Evolutionary conservation across 352 stramenopile species (phyloP), one percentile per base, ranked within the genome.

Genomic region (Pythium phragmiticola): DNA sequence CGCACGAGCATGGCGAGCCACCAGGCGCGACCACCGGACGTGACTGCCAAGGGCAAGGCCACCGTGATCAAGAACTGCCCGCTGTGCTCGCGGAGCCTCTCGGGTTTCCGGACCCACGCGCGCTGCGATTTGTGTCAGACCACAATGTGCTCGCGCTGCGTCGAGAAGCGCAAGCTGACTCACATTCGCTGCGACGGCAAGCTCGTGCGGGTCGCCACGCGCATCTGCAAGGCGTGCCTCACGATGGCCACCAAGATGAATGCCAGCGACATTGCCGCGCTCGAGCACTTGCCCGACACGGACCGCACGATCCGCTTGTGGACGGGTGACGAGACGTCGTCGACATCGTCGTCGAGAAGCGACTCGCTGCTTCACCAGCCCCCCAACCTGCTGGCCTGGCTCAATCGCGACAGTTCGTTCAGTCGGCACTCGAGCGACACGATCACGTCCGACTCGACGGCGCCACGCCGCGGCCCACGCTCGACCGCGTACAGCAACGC

Each of bases 101-200:
- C 49, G 0, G n/a, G 17, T 3, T 46, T 65, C 12, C 59, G 59
- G 0, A 39, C 39, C 2, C 21, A 8, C 17, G 13, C n/a, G 11
- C 26, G 19, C 1, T 67, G 60, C 26, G 42, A 61, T 16, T 21
- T 67, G 21, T 67, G 60, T 33, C 42, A 43, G 2, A 48, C 19
- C n/a, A 57, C 47, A 19, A 39, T 60, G 8, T 67, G 60, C 17
- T 34, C 23, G 1, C 60, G 52, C 23, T 67, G 60, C 42, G 34
- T 50, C 28, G 59, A 60, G 21, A 66, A 58, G 50, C 59, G 59
- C 41, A 66, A 66, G 41, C 49, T 66, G 16, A 66, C 59, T 16
- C 48, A 58, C 30, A 28, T 52, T 3, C 28, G 23, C 14, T 9
- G 9, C 8, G 33, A 17, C 19, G 41, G 37, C 36, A 54, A 50